phyloP scores from a whole-genome alignment of 2,329 filamentous ascomycete genomes.

The Aspergillus sojae region DNA sequence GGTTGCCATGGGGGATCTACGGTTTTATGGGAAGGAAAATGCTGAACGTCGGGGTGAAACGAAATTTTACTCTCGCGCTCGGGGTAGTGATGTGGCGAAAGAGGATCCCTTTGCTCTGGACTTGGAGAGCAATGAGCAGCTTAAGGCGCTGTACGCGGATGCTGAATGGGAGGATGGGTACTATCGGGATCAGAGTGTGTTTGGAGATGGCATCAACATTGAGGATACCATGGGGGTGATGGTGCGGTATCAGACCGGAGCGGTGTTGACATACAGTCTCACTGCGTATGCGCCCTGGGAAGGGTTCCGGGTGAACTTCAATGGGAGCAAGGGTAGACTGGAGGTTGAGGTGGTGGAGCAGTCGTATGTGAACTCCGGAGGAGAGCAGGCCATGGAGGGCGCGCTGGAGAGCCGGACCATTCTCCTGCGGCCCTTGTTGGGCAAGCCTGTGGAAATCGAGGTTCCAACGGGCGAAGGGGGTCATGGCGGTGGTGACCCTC shows the following conservation, averaged over 20 bases:
- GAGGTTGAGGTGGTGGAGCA: constrained; percentile 64
- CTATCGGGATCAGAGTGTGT: constrained; percentile 64
- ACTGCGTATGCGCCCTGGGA: constrained; percentile 62
- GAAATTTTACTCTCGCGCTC: constrained; percentile 49
- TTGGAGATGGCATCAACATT: constrained; percentile 65
- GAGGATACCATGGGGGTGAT: constrained; percentile 67
- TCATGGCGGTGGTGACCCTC: constrained; percentile 63
- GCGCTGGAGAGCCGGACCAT: constrained; percentile 29
- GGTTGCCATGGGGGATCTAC: constrained; percentile 60
- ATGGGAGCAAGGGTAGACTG: constrained; percentile 58
- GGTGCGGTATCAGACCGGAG: constrained; percentile 59
- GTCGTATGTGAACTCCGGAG: constrained; percentile 61
- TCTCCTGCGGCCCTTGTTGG: constrained; percentile 57
- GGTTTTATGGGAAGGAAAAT: constrained; percentile 65
- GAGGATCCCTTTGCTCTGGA: constrained; percentile 63
- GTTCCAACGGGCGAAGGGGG: constrained; percentile 56
- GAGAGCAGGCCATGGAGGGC: constrained; percentile 52
- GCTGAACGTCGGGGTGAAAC: constrained; percentile 58
- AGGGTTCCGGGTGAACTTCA: constrained; percentile 31
- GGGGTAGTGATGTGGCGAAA: constrained; percentile 55
- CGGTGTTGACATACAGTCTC: constrained; percentile 58
- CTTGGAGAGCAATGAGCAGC: constrained; percentile 54
- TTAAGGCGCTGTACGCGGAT: constrained; percentile 63
- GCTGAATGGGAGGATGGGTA: constrained; percentile 67
- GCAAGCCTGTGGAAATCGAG: constrained; percentile 59